Base-by-base conservation (phyloP, 2,329 filamentous ascomycete species). In the Penicillium sp. region DNA sequence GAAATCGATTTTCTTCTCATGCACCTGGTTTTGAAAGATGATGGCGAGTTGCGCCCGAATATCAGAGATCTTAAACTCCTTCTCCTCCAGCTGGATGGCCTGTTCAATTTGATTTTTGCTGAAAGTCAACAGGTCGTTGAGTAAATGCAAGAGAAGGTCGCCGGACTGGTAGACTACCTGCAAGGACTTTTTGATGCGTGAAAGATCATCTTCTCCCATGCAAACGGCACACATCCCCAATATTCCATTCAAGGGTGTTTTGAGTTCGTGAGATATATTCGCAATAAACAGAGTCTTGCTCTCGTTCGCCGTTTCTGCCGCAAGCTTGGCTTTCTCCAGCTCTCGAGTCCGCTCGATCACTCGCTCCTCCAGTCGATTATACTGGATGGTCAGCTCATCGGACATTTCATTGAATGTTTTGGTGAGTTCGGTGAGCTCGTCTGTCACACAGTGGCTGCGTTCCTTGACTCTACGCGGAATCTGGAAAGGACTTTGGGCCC, bases 231-330 rank as follows among this genome's bases (percentile, higher is more conserved):
- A 93, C 89, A 97, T 95, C 57, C 93, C 93, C 60, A 97, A 77
- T 55, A 97, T 96, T 3, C 91, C 93, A 70, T 97, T 97, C 13
- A 97, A 78, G 0, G 93, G 93, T 1, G 93, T 96, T 74, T 96
- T 96, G 26, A 97, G 82, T 73, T 96, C 85, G 63, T 87, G 82
- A 1, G 66, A 85, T 45, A 96, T 96, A 66, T 96, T 96, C n/a
- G 93, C 93, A 62, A 97, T 96, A 75, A 97, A 97, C 4, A 96
- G 77, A 0, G 93, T 96, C 77, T 97, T 97, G 81, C 91, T 96
- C 76, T 96, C 90, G 67, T 96, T 97, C 3, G 93, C 93, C n/a
- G 90, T 90, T 74, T 96, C 93, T 1, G 93, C 93, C 1, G 91
- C 91, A 76, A 91, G 91, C 73, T 96, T 96, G 78, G 89, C 96